These are phyloP conservation scores for Tephrocybe sp. DNA, from an alignment of 768 basidiomycete genomes.

Conservation along the genomic window DNA sequence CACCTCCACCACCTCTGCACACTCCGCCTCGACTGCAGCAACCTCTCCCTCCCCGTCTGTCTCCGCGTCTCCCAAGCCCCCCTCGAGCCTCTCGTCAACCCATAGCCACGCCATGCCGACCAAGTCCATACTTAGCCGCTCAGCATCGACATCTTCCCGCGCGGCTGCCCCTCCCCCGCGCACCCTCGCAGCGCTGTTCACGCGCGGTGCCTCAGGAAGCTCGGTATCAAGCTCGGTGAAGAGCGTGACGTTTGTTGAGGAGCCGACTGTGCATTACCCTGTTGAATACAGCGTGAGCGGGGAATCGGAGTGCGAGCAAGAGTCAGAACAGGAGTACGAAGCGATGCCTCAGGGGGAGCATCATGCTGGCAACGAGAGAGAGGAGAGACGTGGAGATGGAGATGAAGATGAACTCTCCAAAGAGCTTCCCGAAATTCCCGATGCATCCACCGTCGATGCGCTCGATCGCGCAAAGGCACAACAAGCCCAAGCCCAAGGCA, in stretches of 20 bases:
- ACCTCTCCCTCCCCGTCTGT: constrained; percentile 20
- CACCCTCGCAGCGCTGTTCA: constrained; percentile 9
- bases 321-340: constrained; percentile 7
- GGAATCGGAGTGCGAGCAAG: constrained; percentile 11
- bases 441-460: too few relatives aligned
- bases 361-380: constrained; percentile 8
- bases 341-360: not conserved
- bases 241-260: constrained; percentile 71
- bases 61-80: constrained; percentile 18
- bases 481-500: not conserved
- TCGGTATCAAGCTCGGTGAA: constrained; percentile 31
- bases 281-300: constrained; percentile 1
- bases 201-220: not conserved
- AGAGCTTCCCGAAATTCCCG: too few relatives aligned
- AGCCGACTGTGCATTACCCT: constrained; percentile 56
- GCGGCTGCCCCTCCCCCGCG: constrained; percentile 1
- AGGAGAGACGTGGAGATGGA: constrained; percentile 4
- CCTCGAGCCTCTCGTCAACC: constrained; percentile 13
- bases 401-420: not conserved
- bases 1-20: constrained; percentile 11
- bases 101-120: constrained; percentile 30
- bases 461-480: too few relatives aligned
- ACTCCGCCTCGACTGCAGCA: constrained; percentile 9
- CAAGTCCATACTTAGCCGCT: constrained; percentile 60
- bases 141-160: constrained; percentile 41